These are phyloP conservation scores for Diaporthe eres DNA, from an alignment of 2,329 filamentous ascomycete species.

Conservation along the genomic window DNA sequence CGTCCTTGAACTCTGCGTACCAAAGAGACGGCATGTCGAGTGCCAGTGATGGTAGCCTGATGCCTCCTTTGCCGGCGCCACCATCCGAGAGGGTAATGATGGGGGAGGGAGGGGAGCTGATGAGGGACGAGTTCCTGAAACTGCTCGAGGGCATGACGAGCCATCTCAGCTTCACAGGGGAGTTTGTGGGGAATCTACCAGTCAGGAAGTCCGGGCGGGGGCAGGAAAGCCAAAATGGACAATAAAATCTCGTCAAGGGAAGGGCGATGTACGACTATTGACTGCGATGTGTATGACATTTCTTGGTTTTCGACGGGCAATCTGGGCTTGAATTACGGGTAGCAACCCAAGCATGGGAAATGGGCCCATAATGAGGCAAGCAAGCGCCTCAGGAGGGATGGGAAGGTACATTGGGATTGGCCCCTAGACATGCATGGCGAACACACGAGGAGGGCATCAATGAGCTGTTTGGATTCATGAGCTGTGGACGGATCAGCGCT, in stretches of 20 bases:
- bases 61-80: constrained; percentile 59
- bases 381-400: background rate
- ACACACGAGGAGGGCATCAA: background rate
- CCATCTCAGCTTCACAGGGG: constrained; percentile 51
- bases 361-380: background rate
- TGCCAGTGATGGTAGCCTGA: constrained; percentile 42
- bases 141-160: constrained; percentile 52
- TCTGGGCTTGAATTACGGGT: background rate
- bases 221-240: constrained; percentile 41
- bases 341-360: background rate
- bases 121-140: constrained; percentile 51
- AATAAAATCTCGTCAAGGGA: background rate
- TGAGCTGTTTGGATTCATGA: background rate
- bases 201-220: constrained; percentile 42
- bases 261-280: constrained; percentile 2
- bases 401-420: background rate
- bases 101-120: constrained; percentile 50
- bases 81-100: constrained; percentile 66
- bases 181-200: constrained; percentile 48
- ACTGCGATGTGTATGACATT: background rate
- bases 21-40: constrained; percentile 33
- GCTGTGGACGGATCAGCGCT: constrained; percentile 14
- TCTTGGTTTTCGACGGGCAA: background rate
- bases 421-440: background rate
- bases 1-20: constrained; percentile 36